These are phyloP conservation scores for Gossypium sturtianum DNA, from an alignment of 345 rosid species.

Conservation along the genomic window DNA sequence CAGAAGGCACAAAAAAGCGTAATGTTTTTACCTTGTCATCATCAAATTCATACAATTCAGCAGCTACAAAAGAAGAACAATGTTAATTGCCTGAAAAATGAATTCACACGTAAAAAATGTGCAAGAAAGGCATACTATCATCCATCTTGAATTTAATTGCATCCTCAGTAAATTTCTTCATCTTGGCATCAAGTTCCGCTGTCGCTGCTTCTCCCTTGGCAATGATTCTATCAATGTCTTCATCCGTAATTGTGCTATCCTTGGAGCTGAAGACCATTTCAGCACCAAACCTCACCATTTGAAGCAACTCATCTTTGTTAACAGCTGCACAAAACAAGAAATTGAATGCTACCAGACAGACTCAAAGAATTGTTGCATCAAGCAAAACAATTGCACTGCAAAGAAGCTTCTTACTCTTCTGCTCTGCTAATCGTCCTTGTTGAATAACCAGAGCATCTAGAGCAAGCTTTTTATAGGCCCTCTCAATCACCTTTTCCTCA, in stretches of 20 bases:
- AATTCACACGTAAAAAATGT: background rate
- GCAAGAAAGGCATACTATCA: conserved; percentile 52
- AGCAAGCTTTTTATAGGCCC: conserved; percentile 98
- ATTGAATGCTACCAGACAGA: background rate
- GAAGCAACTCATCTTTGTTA: conserved; percentile 98
- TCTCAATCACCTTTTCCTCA: conserved; percentile 93
- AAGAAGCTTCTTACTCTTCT: conserved; percentile 62
- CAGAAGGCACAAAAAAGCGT: background rate
- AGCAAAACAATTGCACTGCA: conserved; percentile 2
- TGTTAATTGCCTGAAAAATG: background rate
- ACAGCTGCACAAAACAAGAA: conserved; percentile 52
- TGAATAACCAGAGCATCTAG: conserved; percentile 98
- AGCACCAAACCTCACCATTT: conserved; percentile 99
- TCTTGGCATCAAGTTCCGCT: conserved; percentile 98
- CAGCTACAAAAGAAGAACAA: conserved; percentile 49
- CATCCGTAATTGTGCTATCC: conserved; percentile 95
- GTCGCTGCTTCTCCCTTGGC: conserved; percentile 98
- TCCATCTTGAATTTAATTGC: conserved; percentile 97
- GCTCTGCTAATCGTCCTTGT: conserved; percentile 96
- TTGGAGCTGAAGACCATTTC: conserved; percentile 99
- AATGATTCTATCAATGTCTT: conserved; percentile 93
- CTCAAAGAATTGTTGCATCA: background rate
- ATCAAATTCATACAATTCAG: conserved; percentile 91
- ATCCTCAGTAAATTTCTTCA: conserved; percentile 98
- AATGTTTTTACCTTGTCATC: conserved; percentile 57